Evolutionary conservation across 768 basidiomycete genomes (phyloP).

Genomic region (Chlorophyllum brunneum): DNA sequence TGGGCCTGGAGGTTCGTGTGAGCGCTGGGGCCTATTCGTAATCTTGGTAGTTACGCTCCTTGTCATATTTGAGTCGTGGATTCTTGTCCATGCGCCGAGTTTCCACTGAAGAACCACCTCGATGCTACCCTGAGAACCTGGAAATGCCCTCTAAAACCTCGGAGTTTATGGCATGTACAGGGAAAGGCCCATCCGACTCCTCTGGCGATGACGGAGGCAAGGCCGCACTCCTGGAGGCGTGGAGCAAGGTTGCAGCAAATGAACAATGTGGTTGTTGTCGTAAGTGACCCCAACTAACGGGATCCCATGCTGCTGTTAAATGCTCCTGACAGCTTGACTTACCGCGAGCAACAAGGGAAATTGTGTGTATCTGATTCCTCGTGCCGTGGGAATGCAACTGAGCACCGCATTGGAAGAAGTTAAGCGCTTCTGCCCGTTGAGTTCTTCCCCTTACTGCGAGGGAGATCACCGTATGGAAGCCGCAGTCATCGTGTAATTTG

Average conservation of each 20-base stretch:
- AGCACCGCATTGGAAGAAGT: background rate
- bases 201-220: background rate
- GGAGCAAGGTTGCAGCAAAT: background rate
- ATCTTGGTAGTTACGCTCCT: too few relatives aligned
- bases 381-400: background rate
- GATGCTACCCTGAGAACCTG: too few relatives aligned
- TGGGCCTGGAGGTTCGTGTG: too few relatives aligned
- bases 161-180: background rate
- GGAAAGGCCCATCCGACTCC: background rate
- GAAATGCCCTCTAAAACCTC: background rate
- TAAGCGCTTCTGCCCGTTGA: background rate
- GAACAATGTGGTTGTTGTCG: too few relatives aligned
- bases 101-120: too few relatives aligned
- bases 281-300: background rate
- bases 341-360: conserved; percentile 1
- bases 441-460: background rate
- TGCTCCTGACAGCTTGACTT: too few relatives aligned
- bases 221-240: background rate
- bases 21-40: too few relatives aligned
- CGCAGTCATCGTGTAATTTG: conserved; percentile 3
- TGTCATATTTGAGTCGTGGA: too few relatives aligned
- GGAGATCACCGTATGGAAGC: conserved; percentile 6
- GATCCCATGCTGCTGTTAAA: too few relatives aligned
- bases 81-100: too few relatives aligned
- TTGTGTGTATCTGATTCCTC: background rate